Percentiles rank a stretch among this genome's conserved stretches.
These are phyloP conservation scores for Cladorrhinum sp. DNA, from an alignment of 2,329 filamentous ascomycete genomes.

Conservation along the genomic window DNA sequence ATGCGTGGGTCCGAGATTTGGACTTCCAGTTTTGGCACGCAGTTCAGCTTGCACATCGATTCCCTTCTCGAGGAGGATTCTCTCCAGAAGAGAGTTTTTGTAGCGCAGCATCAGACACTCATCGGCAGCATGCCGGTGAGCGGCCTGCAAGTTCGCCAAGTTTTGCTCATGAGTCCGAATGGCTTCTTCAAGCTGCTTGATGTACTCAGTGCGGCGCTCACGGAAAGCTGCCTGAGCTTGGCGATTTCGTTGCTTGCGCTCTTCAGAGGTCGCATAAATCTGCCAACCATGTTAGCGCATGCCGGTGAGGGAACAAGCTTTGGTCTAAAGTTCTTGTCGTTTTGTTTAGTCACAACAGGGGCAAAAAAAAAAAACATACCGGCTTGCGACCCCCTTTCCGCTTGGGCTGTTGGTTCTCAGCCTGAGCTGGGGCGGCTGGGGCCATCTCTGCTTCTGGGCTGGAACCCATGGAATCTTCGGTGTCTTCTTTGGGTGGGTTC, in stretches of 20 bases:
- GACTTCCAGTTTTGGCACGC: constrained; percentile 85
- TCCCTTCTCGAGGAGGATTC: constrained; percentile 96
- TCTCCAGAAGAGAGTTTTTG: constrained; percentile 94
- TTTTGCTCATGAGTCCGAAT: constrained; percentile 97
- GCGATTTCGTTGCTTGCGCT: constrained; percentile 94
- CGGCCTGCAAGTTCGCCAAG: constrained; percentile 86
- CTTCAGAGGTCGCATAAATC: constrained; percentile 99
- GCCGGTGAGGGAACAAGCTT: not conserved
- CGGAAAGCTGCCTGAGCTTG: constrained; percentile 97
- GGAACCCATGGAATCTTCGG: constrained; percentile 59
- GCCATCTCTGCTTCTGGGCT: constrained; percentile 56
- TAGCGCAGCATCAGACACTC: constrained; percentile 98
- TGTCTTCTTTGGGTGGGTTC: constrained; percentile 57
- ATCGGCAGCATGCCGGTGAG: constrained; percentile 89
- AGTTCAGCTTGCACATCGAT: constrained; percentile 98
- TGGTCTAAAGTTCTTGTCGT: not conserved
- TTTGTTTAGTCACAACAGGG: not conserved
- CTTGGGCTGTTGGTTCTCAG: constrained; percentile 69
- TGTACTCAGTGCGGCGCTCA: constrained; percentile 96
- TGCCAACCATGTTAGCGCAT: constrained; percentile 37
- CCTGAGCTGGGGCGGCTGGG: constrained; percentile 39
- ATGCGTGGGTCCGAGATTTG: constrained; percentile 68
- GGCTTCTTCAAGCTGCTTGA: constrained; percentile 96
- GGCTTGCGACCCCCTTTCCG: constrained; percentile 97
- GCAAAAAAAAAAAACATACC: constrained; percentile 51